Evolutionary conservation across 2,329 filamentous ascomycete genomes (phyloP), one percentile per base, ranked within the genome.

Genomic region (Botrytis tulipae): DNA sequence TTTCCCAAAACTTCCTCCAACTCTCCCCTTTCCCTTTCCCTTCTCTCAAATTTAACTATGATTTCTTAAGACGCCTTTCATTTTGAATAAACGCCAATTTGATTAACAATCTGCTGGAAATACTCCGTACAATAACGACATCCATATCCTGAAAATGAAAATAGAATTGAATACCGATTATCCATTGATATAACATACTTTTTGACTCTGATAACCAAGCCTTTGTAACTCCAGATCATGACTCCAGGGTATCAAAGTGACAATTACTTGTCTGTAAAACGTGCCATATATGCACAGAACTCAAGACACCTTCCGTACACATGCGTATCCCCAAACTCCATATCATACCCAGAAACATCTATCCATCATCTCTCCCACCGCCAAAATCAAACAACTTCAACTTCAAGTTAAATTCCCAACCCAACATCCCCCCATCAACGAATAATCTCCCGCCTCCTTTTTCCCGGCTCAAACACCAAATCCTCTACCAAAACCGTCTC

Each of bases 51-150:
- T 44, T 44, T 44, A 4, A 20, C 22, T 22, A 22, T 48, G 3
- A 22, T 51, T n/a, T 51, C 0, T n/a, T 16, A 0, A n/a, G 0
- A 51, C 3, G 48, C 10, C 25, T 2, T 7, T n/a, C 2, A 1
- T 14, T 51, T 51, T 14, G 10, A 16, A 51, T 29, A 3, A 8
- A 5, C 1, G 16, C n/a, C 0, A 7, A 54, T 7, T n/a, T 1
- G 14, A 7, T n/a, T 16, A n/a, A 29, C 3, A 8, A 8, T 4
- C 25, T 16, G 5, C 25, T n/a, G 10, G 5, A 54, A 29, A 18
- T 25, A 4, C 48, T 54, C 16, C 0, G 25, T 18, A 57, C n/a
- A 29, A 8, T 29, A 18, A 18, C 1, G 51, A 57, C 3, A 57
- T 57, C 12, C 25, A 29, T 18, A 57, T 29, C n/a, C n/a, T 9